Evolutionary conservation across 1,284 basidiomycete species (phyloP).

Genomic region (Puccinia novopanici): DNA sequence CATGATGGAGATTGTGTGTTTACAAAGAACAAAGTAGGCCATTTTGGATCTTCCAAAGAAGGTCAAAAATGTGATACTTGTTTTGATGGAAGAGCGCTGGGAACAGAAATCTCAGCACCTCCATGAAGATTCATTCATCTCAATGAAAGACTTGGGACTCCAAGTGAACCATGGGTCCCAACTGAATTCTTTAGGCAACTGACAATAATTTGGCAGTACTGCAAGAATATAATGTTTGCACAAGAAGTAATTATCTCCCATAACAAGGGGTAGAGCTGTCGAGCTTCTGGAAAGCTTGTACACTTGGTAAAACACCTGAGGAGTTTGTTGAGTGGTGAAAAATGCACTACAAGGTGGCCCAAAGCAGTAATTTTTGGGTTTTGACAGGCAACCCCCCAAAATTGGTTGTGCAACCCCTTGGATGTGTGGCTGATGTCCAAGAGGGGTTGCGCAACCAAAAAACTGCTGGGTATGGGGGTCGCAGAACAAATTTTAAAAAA

Average conservation of each 20-base stretch:
- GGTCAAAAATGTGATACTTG: not conserved
- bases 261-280: not conserved
- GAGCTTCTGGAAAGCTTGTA: not conserved
- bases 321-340: not conserved
- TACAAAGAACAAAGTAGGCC: not conserved
- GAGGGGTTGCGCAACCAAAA: too few species aligned
- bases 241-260: not conserved
- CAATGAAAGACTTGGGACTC: not conserved
- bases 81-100: not conserved
- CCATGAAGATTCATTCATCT: not conserved
- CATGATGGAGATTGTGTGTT: conserved; percentile 20
- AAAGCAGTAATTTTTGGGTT: not conserved
- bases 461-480: too few species aligned
- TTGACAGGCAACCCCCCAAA: too few species aligned
- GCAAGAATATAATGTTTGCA: conserved; percentile 3
- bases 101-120: not conserved
- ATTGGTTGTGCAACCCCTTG: too few species aligned
- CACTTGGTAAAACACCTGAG: not conserved
- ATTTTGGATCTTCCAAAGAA: conserved; percentile 7
- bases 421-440: too few species aligned
- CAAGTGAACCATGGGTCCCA: not conserved
- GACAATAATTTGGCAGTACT: conserved; percentile 1
- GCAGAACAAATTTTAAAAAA: too few species aligned
- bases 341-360: not conserved
- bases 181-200: conserved; percentile 1